Percentiles rank a stretch among this genome's conserved stretches.
Evolutionary conservation across 495 filamentous ascomycete genomes (phyloP).

Genomic region (Talaromyces liani): DNA sequence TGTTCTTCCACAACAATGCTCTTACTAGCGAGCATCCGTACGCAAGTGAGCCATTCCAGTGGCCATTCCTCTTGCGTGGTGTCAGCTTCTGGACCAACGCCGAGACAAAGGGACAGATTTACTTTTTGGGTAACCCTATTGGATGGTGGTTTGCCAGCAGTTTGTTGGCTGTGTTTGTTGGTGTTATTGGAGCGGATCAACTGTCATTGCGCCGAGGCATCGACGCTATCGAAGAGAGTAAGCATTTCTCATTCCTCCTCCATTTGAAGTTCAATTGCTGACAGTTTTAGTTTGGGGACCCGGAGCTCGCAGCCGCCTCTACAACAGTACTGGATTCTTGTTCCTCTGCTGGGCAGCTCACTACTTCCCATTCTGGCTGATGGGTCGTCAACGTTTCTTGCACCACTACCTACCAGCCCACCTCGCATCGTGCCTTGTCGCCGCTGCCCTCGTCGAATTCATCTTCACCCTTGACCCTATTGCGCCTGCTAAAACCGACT

Average conservation of each 20-base stretch:
- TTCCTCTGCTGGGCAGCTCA: slow-evolving; percentile 81
- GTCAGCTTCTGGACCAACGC: slow-evolving; percentile 99
- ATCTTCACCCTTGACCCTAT: slow-evolving; percentile 85
- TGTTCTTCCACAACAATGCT: slow-evolving; percentile 99
- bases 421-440: slow-evolving; percentile 83
- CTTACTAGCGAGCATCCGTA: slow-evolving; percentile 96
- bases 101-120: slow-evolving; percentile 93
- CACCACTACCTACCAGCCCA: slow-evolving; percentile 83
- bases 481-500: slow-evolving; percentile 29
- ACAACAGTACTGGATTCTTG: slow-evolving; percentile 98
- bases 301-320: slow-evolving; percentile 87
- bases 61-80: slow-evolving; percentile 93
- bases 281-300: slow-evolving; percentile 31
- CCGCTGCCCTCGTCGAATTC: slow-evolving; percentile 94
- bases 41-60: slow-evolving; percentile 87
- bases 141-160: slow-evolving; percentile 97
- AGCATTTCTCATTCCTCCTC: slow-evolving; percentile 48
- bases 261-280: slow-evolving; percentile 5
- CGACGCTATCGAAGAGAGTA: slow-evolving; percentile 88
- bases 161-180: slow-evolving; percentile 85
- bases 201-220: slow-evolving; percentile 84
- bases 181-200: slow-evolving; percentile 88
- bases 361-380: slow-evolving; percentile 68
- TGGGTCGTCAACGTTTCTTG: slow-evolving; percentile 69
- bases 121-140: slow-evolving; percentile 94